These are phyloP conservation scores for Toxicodendron radicans DNA, from an alignment of 345 rosid species.

Conservation along the genomic window DNA sequence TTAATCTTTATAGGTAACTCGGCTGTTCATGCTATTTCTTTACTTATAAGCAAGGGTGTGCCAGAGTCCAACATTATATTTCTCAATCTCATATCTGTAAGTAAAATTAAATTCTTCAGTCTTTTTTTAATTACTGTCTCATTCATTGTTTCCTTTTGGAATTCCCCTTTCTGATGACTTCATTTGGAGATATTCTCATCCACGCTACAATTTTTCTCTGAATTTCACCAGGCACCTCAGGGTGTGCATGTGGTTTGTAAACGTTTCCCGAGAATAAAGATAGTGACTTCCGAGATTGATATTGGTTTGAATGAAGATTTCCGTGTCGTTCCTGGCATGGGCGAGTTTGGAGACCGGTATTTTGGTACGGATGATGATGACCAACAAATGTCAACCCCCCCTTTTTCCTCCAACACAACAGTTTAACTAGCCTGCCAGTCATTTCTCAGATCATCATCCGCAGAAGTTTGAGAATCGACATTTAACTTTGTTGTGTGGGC, in stretches of 20 bases:
- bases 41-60: constrained; percentile 85
- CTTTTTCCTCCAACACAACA: background rate
- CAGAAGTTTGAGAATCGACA: constrained; percentile 1
- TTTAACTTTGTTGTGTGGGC: background rate
- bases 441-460: constrained; percentile 9
- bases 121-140: background rate
- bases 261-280: constrained; percentile 86
- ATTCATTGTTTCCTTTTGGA: constrained; percentile 2
- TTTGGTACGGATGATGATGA: constrained; percentile 94
- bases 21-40: constrained; percentile 89
- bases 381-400: constrained; percentile 34
- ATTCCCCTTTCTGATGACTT: constrained; percentile 11
- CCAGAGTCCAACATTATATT: constrained; percentile 91
- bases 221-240: constrained; percentile 80
- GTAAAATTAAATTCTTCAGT: constrained; percentile 24
- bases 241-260: constrained; percentile 97
- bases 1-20: constrained; percentile 66
- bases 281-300: constrained; percentile 97
- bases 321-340: constrained; percentile 97
- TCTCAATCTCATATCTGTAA: constrained; percentile 92
- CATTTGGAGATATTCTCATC: constrained; percentile 3
- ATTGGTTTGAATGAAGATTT: constrained; percentile 84
- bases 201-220: background rate
- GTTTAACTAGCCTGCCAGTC: constrained; percentile 14
- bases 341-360: constrained; percentile 96